Conservation (phyloP, 352 stramenopile species). For the Pythium phragmiticola region DNA sequence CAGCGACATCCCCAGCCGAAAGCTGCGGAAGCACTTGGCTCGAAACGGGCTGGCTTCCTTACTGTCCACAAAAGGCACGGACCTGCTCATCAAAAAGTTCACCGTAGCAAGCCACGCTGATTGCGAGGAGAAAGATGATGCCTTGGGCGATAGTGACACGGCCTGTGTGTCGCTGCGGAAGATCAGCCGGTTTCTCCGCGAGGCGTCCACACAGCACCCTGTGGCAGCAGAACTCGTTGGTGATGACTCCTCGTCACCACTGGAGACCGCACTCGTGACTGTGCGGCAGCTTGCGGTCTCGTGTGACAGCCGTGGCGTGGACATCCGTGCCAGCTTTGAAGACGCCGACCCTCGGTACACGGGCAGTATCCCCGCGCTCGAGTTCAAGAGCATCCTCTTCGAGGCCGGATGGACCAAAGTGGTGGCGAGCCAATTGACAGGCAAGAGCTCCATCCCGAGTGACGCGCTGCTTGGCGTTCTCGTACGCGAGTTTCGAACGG, state of each 20-base stretch:
- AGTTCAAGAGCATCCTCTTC: slow-evolving; percentile 57
- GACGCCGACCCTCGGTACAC: slow-evolving; percentile 42
- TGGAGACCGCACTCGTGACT: slow-evolving; percentile 9
- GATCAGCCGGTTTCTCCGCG: slow-evolving; percentile 19
- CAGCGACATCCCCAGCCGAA: slow-evolving; percentile 27
- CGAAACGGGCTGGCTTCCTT: slow-evolving; percentile 39
- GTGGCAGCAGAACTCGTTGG: not conserved
- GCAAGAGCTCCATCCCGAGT: slow-evolving; percentile 1
- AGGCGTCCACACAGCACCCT: not conserved
- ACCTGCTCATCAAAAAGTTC: slow-evolving; percentile 46
- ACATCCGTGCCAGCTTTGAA: slow-evolving; percentile 57
- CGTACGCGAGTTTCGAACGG: slow-evolving; percentile 48
- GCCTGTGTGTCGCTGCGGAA: slow-evolving; percentile 32
- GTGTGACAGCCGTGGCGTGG: slow-evolving; percentile 42
- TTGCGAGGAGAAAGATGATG: slow-evolving; percentile 4
- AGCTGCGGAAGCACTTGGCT: slow-evolving; percentile 54
- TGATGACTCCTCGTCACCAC: not conserved
- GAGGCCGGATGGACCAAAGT: slow-evolving; percentile 34
- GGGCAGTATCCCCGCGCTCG: slow-evolving; percentile 38
- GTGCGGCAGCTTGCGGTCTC: slow-evolving; percentile 30
- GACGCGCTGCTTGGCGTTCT: slow-evolving; percentile 52
- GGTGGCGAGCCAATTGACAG: slow-evolving; percentile 10
- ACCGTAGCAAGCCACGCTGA: not conserved
- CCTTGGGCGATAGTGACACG: not conserved
- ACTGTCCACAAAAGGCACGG: slow-evolving; percentile 38